These are phyloP conservation scores for Fraxinus latifolia DNA, from an alignment of 305 asterid species.

Conservation along the genomic window DNA sequence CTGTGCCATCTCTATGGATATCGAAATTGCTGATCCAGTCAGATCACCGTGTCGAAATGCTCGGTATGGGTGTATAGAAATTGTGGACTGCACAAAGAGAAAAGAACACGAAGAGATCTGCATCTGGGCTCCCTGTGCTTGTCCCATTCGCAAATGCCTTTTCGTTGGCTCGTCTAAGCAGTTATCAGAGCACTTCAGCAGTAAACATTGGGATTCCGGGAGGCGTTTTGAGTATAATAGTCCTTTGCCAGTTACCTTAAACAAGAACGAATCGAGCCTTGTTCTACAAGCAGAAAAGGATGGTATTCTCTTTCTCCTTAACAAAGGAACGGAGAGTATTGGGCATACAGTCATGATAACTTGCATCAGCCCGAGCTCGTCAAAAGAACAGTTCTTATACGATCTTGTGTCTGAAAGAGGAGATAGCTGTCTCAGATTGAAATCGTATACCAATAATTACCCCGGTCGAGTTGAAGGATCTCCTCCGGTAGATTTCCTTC, in stretches of 20 bases:
- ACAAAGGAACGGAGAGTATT: constrained; percentile 66
- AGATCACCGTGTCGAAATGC: constrained; percentile 66
- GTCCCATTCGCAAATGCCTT: constrained; percentile 69
- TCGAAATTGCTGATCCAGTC: constrained; percentile 50
- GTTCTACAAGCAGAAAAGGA: constrained; percentile 84
- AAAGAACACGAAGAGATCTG: constrained; percentile 71
- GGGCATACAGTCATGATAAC: constrained; percentile 70
- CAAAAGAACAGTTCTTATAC: constrained; percentile 58
- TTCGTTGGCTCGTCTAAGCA: constrained; percentile 61
- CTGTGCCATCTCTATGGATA: constrained; percentile 49
- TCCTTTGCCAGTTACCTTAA: constrained; percentile 60
- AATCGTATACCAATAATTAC: constrained; percentile 58
- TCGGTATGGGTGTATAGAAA: constrained; percentile 65
- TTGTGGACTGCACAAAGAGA: constrained; percentile 47
- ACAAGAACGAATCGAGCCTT: constrained; percentile 66
- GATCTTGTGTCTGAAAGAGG: constrained; percentile 78
- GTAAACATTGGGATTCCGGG: constrained; percentile 82
- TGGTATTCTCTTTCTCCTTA: constrained; percentile 68
- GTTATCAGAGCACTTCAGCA: constrained; percentile 70
- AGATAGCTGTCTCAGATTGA: constrained; percentile 74
- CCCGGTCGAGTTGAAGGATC: constrained; percentile 77
- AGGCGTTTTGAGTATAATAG: constrained; percentile 73
- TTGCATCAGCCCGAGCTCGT: constrained; percentile 67
- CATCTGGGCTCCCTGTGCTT: constrained; percentile 62
- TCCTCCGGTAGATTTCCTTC: constrained; percentile 70